phyloP scores from a whole-genome alignment of 2,329 filamentous ascomycete species.

The Aureobasidium sp. region DNA sequence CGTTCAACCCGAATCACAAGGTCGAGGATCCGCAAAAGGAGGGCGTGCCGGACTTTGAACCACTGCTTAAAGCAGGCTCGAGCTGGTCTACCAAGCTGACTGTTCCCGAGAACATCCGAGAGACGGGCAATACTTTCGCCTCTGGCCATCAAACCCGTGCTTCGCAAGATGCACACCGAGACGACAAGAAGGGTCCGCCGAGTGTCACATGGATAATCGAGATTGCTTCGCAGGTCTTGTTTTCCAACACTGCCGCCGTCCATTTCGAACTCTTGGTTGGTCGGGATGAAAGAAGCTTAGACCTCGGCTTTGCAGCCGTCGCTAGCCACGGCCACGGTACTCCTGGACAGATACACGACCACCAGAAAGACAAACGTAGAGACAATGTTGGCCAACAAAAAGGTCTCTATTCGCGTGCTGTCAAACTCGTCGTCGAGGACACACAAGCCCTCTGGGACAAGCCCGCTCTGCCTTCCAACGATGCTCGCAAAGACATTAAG shows the following conservation, averaged over 20 bases:
- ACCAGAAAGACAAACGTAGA: slow-evolving; percentile 57
- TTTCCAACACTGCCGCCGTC: slow-evolving; percentile 80
- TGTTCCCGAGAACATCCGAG: slow-evolving; percentile 70
- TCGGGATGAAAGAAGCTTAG: slow-evolving; percentile 75
- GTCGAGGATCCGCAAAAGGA: slow-evolving; percentile 60
- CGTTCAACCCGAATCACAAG: slow-evolving; percentile 75
- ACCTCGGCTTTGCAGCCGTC: slow-evolving; percentile 52
- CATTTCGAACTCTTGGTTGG: slow-evolving; percentile 81
- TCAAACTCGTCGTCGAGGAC: slow-evolving; percentile 74
- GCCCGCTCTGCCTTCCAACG: slow-evolving; percentile 57
- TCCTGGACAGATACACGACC: slow-evolving; percentile 67
- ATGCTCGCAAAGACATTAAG: slow-evolving; percentile 18
- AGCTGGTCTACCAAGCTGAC: slow-evolving; percentile 72
- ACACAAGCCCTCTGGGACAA: slow-evolving; percentile 88
- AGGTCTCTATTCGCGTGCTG: slow-evolving; percentile 76
- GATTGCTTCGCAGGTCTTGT: slow-evolving; percentile 85
- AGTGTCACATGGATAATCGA: slow-evolving; percentile 83
- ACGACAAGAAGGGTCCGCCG: slow-evolving; percentile 39
- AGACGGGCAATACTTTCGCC: slow-evolving; percentile 42
- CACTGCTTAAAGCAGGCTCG: slow-evolving; percentile 90
- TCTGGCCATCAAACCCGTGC: slow-evolving; percentile 13
- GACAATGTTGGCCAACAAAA: slow-evolving; percentile 59
- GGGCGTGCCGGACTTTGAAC: slow-evolving; percentile 85
- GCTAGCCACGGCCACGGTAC: slow-evolving; percentile 43
- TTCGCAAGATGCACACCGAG: slow-evolving; percentile 28